phyloP scores from a whole-genome alignment of 331 rosid genomes.

The Malus hybrid region DNA sequence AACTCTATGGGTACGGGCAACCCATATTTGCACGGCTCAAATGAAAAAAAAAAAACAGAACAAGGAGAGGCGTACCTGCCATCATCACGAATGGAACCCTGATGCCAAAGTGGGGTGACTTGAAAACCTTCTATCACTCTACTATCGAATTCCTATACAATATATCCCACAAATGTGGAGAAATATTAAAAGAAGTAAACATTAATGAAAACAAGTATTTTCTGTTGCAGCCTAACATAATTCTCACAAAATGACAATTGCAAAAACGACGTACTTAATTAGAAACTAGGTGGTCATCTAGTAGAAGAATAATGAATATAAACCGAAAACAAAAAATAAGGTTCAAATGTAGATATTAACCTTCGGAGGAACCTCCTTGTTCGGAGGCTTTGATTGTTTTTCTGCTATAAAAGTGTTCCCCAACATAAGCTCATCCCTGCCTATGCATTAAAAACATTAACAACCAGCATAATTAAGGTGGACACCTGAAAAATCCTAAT shows the following conservation, averaged over 20 bases:
- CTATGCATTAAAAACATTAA: slow-evolving; percentile 31
- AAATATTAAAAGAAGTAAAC: background rate
- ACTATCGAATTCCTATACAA: slow-evolving; percentile 55
- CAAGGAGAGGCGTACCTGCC: slow-evolving; percentile 51
- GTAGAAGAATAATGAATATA: background rate
- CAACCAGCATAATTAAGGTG: background rate
- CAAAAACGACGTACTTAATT: background rate
- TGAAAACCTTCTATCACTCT: slow-evolving; percentile 88
- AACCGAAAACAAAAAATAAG: background rate
- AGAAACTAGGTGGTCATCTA: background rate
- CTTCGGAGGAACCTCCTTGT: slow-evolving; percentile 75
- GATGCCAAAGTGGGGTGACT: slow-evolving; percentile 91
- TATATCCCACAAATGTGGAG: background rate
- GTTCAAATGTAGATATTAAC: slow-evolving; percentile 26
- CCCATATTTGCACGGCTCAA: background rate
- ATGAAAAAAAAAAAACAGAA: background rate
- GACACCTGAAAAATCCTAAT: background rate
- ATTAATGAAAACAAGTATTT: background rate
- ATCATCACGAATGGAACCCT: slow-evolving; percentile 84
- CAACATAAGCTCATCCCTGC: slow-evolving; percentile 67
- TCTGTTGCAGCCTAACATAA: background rate
- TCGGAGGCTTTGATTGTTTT: slow-evolving; percentile 55
- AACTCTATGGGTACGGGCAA: background rate
- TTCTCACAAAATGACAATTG: background rate
- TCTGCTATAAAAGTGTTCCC: slow-evolving; percentile 65